Conservation (phyloP, 148 eudicot genomes). For the Fagopyrum homotropicum region DNA sequence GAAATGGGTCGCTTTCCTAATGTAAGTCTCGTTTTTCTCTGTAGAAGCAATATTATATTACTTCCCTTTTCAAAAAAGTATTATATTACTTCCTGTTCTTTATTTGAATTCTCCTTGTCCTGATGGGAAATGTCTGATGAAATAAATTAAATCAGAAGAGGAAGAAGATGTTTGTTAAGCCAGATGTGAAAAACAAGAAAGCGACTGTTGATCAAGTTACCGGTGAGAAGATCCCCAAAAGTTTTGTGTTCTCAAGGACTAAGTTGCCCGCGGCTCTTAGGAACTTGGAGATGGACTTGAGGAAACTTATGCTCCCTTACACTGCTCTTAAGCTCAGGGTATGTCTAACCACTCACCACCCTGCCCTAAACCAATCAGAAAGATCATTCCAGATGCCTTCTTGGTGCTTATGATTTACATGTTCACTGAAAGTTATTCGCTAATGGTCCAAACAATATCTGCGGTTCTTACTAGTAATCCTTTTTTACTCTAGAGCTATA, state of each 20-base stretch:
- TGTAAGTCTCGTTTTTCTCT: constrained; percentile 4
- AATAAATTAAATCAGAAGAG: constrained; percentile 29
- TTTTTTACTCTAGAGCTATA: not conserved
- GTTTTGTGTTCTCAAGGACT: constrained; percentile 64
- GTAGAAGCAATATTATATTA: not conserved
- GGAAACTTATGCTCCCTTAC: constrained; percentile 83
- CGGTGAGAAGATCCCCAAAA: constrained; percentile 83
- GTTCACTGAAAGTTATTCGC: not conserved
- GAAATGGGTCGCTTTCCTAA: constrained; percentile 7
- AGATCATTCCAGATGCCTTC: not conserved
- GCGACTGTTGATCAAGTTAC: constrained; percentile 68
- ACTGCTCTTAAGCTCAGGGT: constrained; percentile 95
- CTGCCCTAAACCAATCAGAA: not conserved
- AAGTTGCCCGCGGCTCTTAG: constrained; percentile 52
- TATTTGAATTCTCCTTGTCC: not conserved
- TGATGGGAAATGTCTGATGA: not conserved
- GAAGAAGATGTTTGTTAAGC: constrained; percentile 42
- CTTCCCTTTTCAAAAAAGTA: not conserved
- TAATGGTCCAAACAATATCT: not conserved
- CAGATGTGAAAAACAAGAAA: constrained; percentile 37
- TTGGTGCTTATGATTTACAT: not conserved
- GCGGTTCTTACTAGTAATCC: not conserved
- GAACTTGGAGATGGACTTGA: constrained; percentile 67
- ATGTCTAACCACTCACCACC: constrained; percentile 18
- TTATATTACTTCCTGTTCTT: not conserved